Evolutionary conservation across 441 rosid species (phyloP), one percentile per base, ranked within the genome.

Genomic region (Populus hybrid): DNA sequence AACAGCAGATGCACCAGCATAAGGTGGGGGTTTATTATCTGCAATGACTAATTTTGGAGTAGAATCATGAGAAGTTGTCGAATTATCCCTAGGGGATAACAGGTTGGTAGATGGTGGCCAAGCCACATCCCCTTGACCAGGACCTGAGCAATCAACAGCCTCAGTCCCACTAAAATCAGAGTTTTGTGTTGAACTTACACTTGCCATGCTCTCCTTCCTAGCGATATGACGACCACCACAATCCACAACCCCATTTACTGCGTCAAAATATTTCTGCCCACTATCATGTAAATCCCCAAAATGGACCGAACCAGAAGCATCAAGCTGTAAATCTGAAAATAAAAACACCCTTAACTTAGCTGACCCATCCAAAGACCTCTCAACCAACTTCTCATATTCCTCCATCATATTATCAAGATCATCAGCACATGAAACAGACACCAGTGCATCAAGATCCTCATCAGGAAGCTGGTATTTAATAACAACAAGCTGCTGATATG

Each of bases 331-430:
- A 53, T 87, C 81, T 0, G 88, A 85, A 83, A 92, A 90, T 77
- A 92, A 83, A 77, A 92, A 92, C 61, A 92, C 86, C 81, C 94
- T 84, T 69, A 88, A 78, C 82, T 89, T 90, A 78, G 86, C 91
- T 61, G 91, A 89, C 10, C 91, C 89, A 85, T 90, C 90, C 18
- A 83, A 78, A 80, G 91, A 85, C 82, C 88, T 86, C 75, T 87
- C 83, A 75, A 81, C 81, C 84, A 88, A 81, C 82, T 87, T 89
- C 79, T 91, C 89, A 84, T 87, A 92, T 82, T 92, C 95, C 35
- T 89, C 95, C 92, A 92, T 89, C 97, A 92, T 89, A 77, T 92
- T 88, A 82, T 88, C 91, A 57, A 92, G 91, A 84, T 92, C 97
- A 75, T 92, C 97, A 12, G 89, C 82, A 76, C 91, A 89, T 18